phyloP scores from a whole-genome alignment of 305 asterid genomes.

The Fraxinus angustifolia region DNA sequence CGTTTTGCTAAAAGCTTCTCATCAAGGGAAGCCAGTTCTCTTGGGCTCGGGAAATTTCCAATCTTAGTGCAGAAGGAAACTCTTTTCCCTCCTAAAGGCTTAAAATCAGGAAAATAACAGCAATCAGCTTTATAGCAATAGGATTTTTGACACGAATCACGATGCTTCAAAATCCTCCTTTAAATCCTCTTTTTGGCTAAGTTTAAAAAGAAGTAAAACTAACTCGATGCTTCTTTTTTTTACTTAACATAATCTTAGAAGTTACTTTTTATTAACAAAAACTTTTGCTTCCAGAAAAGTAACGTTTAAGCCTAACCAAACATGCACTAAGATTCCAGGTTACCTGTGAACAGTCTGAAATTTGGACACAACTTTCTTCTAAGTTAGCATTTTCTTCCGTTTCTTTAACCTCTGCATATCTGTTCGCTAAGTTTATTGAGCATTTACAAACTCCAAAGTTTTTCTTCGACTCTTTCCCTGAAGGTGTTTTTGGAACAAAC shows the following conservation, averaged over 20 bases:
- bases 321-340: neutral
- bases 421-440: constrained; percentile 24
- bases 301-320: neutral
- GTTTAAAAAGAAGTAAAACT: neutral
- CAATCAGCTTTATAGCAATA: neutral
- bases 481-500: constrained; percentile 58
- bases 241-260: neutral
- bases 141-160: constrained; percentile 8
- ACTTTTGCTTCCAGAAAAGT: neutral
- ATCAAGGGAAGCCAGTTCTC: constrained; percentile 58
- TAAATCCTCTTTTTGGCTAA: neutral
- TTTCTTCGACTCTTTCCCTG: constrained; percentile 51
- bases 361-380: constrained; percentile 12
- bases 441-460: constrained; percentile 22
- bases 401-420: constrained; percentile 21
- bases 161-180: constrained; percentile 9
- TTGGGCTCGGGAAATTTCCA: constrained; percentile 72
- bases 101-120: constrained; percentile 14
- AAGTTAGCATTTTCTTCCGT: constrained; percentile 22
- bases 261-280: neutral
- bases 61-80: constrained; percentile 14
- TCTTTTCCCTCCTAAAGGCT: constrained; percentile 22
- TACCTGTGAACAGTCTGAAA: constrained; percentile 19
- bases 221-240: neutral
- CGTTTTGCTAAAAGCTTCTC: constrained; percentile 50